Conservation (phyloP, 495 filamentous ascomycete genomes). For the Cercophora sp. region DNA sequence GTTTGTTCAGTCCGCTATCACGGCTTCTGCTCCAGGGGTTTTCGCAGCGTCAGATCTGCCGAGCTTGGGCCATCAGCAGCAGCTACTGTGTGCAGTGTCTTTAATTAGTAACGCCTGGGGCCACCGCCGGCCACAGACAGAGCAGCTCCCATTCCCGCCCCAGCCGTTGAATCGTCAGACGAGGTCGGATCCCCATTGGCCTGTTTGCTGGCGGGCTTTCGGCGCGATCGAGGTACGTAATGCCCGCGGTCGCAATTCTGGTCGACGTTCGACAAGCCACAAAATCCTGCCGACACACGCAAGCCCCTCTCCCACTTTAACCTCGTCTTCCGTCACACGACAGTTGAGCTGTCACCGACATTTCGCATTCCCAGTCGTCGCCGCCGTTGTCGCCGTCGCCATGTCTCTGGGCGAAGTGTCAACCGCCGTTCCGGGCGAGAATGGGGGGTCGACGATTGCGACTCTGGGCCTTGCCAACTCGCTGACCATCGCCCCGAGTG, state of each 20-base stretch:
- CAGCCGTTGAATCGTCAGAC: too few relatives aligned
- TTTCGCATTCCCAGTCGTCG: too few relatives aligned
- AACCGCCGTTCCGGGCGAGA: conserved; percentile 13
- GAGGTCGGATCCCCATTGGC: background rate
- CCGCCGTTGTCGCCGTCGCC: background rate
- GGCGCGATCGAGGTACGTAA: conserved; percentile 6
- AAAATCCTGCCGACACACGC: background rate
- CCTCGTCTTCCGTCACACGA: background rate
- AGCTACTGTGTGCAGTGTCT: too few relatives aligned
- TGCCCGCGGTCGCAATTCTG: too few relatives aligned
- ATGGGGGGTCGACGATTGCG: conserved; percentile 10
- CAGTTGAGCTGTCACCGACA: background rate
- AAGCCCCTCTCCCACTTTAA: background rate
- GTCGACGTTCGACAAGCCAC: too few relatives aligned
- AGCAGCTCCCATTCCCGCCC: too few relatives aligned
- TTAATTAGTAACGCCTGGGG: conserved; percentile 1
- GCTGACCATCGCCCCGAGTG: too few relatives aligned
- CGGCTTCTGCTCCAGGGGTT: too few relatives aligned
- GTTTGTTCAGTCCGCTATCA: too few relatives aligned
- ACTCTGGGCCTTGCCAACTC: conserved; percentile 12
- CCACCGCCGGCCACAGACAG: background rate
- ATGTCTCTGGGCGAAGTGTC: conserved; percentile 29
- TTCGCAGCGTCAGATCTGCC: too few relatives aligned
- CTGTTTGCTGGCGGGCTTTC: background rate
- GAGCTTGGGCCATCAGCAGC: background rate